Conservation (phyloP, 1,139 yeast species). For the Suhomyces ambrosiae region DNA sequence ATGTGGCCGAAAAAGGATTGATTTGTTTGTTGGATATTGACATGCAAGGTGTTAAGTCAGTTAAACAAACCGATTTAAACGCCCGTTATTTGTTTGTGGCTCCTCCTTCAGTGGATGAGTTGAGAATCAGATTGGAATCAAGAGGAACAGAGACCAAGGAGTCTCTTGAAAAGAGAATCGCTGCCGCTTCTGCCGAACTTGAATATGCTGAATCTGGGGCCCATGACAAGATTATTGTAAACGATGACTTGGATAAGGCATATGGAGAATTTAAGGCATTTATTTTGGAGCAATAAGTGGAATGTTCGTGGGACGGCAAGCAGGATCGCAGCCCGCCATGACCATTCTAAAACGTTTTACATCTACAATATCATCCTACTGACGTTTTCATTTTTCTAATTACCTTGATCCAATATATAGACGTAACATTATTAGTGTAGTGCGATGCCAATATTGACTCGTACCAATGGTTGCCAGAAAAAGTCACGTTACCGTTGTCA, state of each 20-base stretch:
- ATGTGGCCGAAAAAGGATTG: slow-evolving; percentile 63
- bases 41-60: slow-evolving; percentile 97
- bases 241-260: slow-evolving; percentile 89
- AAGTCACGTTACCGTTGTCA: too few relatives aligned
- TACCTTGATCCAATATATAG: not conserved
- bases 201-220: slow-evolving; percentile 89
- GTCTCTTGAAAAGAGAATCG: slow-evolving; percentile 76
- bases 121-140: slow-evolving; percentile 71
- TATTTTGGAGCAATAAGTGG: slow-evolving; percentile 49
- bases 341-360: not conserved
- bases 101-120: slow-evolving; percentile 85
- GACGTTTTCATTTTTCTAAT: not conserved
- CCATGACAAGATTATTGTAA: slow-evolving; percentile 85
- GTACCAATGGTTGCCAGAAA: not conserved
- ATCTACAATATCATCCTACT: not conserved
- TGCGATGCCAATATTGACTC: not conserved
- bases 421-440: not conserved
- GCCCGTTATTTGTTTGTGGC: slow-evolving; percentile 87
- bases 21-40: slow-evolving; percentile 94
- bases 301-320: too few relatives aligned
- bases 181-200: slow-evolving; percentile 85
- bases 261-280: slow-evolving; percentile 78
- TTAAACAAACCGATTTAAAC: slow-evolving; percentile 76
- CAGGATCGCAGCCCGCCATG: too few relatives aligned
- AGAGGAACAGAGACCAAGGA: slow-evolving; percentile 96